A percentile compares a stretch with the other conserved stretches of the same genome.
Evolutionary conservation across 179 eudicot genomes (phyloP).

Genomic region (Beta lomatogona): DNA sequence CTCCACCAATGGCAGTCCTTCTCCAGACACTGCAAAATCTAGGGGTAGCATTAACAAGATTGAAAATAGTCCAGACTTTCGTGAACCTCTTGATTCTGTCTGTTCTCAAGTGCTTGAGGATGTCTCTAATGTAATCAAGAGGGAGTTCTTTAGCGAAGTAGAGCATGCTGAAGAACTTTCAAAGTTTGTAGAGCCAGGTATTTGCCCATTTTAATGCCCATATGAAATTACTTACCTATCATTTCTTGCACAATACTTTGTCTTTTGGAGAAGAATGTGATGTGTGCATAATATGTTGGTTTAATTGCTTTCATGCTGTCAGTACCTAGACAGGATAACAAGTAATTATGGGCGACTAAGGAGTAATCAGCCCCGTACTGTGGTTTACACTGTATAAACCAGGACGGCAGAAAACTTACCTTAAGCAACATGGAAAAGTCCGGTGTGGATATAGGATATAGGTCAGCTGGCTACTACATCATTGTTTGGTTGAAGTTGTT

Average conservation of each 20-base stretch:
- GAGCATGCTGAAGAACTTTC: conserved; percentile 81
- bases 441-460: neutral
- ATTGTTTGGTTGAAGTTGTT: neutral
- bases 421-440: neutral
- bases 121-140: conserved; percentile 60
- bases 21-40: conserved; percentile 41
- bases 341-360: neutral
- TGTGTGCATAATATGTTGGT: neutral
- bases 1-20: conserved; percentile 65
- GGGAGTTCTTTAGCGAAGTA: conserved; percentile 77
- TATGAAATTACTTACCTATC: neutral
- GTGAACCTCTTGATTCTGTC: conserved; percentile 40
- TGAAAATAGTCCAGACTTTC: conserved; percentile 43
- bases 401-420: neutral
- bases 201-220: conserved; percentile 22
- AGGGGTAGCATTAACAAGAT: conserved; percentile 45
- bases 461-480: neutral
- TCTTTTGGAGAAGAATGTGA: neutral
- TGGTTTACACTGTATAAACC: neutral
- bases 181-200: conserved; percentile 75
- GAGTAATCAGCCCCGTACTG: neutral
- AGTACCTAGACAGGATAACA: neutral
- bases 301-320: neutral
- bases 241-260: neutral
- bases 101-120: conserved; percentile 45